A percentile compares a stretch with the other conserved stretches of the same genome.
Conservation (phyloP, 2,329 filamentous ascomycete species). For the Sordariomycetes sp. region DNA sequence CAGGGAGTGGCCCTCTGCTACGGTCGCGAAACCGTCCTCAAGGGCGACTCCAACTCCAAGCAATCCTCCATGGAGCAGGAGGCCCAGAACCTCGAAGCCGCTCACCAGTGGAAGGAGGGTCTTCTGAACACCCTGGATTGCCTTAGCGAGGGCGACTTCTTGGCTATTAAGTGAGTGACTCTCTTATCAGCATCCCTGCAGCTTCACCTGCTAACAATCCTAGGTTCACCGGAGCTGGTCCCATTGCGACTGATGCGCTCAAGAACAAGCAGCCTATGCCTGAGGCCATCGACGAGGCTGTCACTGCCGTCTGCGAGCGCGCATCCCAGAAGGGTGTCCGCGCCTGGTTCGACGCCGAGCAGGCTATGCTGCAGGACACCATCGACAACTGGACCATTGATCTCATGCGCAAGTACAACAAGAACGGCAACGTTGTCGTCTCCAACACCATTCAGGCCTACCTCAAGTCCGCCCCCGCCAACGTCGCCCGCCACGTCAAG, state of each 20-base stretch:
- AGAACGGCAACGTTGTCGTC: constrained; percentile 50
- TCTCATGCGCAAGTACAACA: constrained; percentile 67
- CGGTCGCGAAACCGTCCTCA: constrained; percentile 34
- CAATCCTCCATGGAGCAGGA: not conserved
- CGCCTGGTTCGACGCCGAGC: constrained; percentile 72
- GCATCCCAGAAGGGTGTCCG: constrained; percentile 56
- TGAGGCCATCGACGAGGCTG: constrained; percentile 51
- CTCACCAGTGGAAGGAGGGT: constrained; percentile 3
- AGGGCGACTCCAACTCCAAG: too few relatives aligned
- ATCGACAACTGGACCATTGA: constrained; percentile 65
- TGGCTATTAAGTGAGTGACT: constrained; percentile 42
- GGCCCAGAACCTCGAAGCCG: not conserved
- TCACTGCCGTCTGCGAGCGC: constrained; percentile 59
- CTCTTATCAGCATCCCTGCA: not conserved
- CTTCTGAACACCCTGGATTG: constrained; percentile 1
- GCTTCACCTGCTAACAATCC: not conserved
- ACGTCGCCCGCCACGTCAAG: constrained; percentile 45
- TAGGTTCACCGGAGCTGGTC: constrained; percentile 67
- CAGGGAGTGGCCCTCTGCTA: constrained; percentile 44
- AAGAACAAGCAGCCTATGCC: constrained; percentile 49
- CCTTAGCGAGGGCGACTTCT: constrained; percentile 35
- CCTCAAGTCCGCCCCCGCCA: constrained; percentile 45
- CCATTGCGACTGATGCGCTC: constrained; percentile 54
- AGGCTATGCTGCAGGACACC: constrained; percentile 60
- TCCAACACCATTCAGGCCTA: constrained; percentile 70